Percentiles rank a stretch among this genome's conserved stretches.
Evolutionary conservation across 2,329 filamentous ascomycete genomes (phyloP).

Genomic region (Trichoderma hamatum): DNA sequence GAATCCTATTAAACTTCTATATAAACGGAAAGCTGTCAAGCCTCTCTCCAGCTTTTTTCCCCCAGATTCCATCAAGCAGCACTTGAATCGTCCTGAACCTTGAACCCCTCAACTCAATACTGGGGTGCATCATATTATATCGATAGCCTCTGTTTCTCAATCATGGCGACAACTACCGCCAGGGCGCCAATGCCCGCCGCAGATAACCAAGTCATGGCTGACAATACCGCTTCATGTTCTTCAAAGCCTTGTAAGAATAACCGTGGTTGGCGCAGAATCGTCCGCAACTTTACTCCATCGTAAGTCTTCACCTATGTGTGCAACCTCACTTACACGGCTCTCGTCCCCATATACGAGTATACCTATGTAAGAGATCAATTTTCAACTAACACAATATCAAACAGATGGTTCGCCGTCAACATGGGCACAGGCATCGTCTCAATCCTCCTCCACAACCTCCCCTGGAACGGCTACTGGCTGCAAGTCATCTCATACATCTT

Average conservation of each 20-base stretch:
- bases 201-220: background rate
- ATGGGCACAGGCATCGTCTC: constrained; percentile 72
- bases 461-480: constrained; percentile 61
- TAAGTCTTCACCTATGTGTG: constrained; percentile 39
- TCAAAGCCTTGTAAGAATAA: constrained; percentile 39
- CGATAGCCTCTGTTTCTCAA: background rate
- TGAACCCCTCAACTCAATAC: background rate
- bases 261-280: constrained; percentile 49
- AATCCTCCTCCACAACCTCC: constrained; percentile 63
- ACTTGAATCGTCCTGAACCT: background rate
- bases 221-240: constrained; percentile 18
- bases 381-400: background rate
- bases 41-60: background rate
- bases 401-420: constrained; percentile 60
- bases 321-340: too few relatives aligned
- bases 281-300: constrained; percentile 59
- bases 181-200: background rate
- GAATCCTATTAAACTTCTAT: background rate
- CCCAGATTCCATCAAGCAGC: background rate
- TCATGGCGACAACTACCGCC: constrained; percentile 19
- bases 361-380: too few relatives aligned
- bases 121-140: background rate
- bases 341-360: too few relatives aligned
- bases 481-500: constrained; percentile 62
- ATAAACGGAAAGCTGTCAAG: background rate